phyloP scores from a whole-genome alignment of 2,329 filamentous ascomycete genomes.

The Metarhizium album region DNA sequence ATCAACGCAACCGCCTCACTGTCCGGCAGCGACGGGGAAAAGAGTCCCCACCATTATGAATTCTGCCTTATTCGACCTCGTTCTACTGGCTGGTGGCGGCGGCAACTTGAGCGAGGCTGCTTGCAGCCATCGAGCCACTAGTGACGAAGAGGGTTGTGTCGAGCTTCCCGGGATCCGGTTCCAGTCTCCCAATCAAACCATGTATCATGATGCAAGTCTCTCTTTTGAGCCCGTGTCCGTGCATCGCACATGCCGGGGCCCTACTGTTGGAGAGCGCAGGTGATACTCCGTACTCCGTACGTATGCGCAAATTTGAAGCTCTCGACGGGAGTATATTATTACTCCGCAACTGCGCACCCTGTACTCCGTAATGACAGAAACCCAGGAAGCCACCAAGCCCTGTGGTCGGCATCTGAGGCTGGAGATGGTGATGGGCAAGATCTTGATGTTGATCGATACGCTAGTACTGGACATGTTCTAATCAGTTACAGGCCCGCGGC shows the following conservation, averaged over 20 bases:
- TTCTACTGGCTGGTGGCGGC: constrained; percentile 3
- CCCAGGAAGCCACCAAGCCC: background rate
- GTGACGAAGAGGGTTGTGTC: background rate
- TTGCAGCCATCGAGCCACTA: constrained; percentile 5
- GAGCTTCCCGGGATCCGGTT: constrained; percentile 9
- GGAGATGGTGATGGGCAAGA: background rate
- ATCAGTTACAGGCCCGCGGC: too few relatives aligned
- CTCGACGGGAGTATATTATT: background rate
- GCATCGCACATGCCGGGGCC: constrained; percentile 5
- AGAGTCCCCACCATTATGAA: background rate
- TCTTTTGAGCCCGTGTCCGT: constrained; percentile 8
- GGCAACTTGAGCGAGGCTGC: constrained; percentile 8
- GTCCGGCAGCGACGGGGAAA: constrained; percentile 5
- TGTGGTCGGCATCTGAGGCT: background rate
- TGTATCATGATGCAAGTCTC: constrained; percentile 11
- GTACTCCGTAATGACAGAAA: background rate
- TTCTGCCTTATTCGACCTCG: constrained; percentile 1
- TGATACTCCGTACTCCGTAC: too few relatives aligned
- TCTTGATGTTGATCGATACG: background rate
- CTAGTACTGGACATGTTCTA: too few relatives aligned
- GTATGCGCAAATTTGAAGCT: constrained; percentile 6
- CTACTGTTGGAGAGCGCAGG: constrained; percentile 5
- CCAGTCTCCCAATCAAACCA: constrained; percentile 10
- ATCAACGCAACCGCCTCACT: constrained; percentile 10
- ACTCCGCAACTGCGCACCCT: too few relatives aligned